Evolutionary conservation across 2,329 filamentous ascomycete species (phyloP).

Genomic region (Epicoccum nigrum): DNA sequence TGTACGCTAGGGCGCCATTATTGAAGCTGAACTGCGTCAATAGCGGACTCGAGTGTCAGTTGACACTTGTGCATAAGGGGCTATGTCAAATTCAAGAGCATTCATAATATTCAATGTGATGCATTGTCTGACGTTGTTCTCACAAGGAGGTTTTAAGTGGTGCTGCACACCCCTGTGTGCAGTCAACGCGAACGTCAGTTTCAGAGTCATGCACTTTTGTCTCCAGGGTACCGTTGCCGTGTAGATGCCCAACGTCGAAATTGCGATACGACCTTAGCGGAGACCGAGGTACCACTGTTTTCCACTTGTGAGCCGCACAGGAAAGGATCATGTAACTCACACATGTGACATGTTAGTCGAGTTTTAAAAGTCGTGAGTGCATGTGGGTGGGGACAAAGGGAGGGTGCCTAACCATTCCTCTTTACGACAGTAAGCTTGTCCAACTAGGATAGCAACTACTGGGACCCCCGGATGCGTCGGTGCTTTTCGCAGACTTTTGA

Average conservation of each 20-base stretch:
- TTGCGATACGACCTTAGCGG: conserved; percentile 5
- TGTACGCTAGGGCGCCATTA: conserved; percentile 1
- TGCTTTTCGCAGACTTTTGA: neutral
- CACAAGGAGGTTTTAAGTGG: neutral
- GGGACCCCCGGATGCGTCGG: too few species aligned
- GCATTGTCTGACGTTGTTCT: too few species aligned
- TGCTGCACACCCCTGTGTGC: neutral
- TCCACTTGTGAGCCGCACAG: conserved; percentile 8
- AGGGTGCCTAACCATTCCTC: conserved; percentile 7
- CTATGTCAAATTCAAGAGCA: conserved; percentile 1
- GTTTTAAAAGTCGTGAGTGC: conserved; percentile 2
- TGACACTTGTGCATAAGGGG: too few species aligned
- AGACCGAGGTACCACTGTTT: conserved; percentile 1
- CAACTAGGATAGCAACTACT: neutral
- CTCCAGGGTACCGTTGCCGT: conserved; percentile 3
- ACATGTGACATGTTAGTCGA: conserved; percentile 1
- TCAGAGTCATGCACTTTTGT: neutral
- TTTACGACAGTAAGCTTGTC: conserved; percentile 6
- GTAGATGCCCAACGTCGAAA: neutral
- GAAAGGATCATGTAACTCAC: neutral
- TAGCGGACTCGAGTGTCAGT: too few species aligned
- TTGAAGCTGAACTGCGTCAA: neutral
- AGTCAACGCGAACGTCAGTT: neutral
- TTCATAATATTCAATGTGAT: neutral
- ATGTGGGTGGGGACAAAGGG: neutral